Conservation (phyloP, 345 rosid species). For the Viola odorata region DNA sequence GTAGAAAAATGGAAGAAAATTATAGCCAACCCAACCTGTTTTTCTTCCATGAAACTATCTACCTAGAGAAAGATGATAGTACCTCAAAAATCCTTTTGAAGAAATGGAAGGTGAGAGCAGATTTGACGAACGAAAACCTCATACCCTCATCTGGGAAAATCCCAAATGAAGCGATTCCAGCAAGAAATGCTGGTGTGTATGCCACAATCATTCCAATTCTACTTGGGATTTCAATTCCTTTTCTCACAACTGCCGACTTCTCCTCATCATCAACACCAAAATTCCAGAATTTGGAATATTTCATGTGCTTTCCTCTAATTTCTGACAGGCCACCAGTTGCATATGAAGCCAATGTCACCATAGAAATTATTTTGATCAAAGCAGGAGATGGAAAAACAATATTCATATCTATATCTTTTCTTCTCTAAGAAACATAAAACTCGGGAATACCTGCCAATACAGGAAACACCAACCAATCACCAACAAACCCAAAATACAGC, state of each 20-base stretch:
- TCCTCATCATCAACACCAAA: neutral
- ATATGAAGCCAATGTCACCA: constrained; percentile 18
- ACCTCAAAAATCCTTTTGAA: constrained; percentile 62
- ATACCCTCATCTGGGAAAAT: constrained; percentile 35
- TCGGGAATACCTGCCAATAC: too few species aligned
- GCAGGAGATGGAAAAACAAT: constrained; percentile 35
- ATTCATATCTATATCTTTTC: constrained; percentile 26
- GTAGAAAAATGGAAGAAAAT: too few species aligned
- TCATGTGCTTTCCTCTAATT: constrained; percentile 36
- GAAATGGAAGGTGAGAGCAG: constrained; percentile 63
- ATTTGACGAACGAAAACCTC: constrained; percentile 45
- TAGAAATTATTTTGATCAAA: constrained; percentile 33
- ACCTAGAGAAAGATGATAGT: too few species aligned
- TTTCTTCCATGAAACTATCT: too few species aligned
- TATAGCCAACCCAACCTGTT: too few species aligned
- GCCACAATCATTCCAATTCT: constrained; percentile 49
- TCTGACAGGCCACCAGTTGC: constrained; percentile 42
- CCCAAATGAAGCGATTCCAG: constrained; percentile 42
- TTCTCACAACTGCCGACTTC: too few species aligned
- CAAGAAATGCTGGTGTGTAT: constrained; percentile 57
- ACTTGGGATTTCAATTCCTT: constrained; percentile 29
- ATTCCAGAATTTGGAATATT: constrained; percentile 56
- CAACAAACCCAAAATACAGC: too few species aligned
- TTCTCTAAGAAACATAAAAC: too few species aligned
- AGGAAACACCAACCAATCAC: too few species aligned